A percentile compares a stretch with the other conserved stretches of the same genome.
These are phyloP conservation scores for Camelina neglecta DNA, from an alignment of 345 rosid genomes.

Conservation along the genomic window DNA sequence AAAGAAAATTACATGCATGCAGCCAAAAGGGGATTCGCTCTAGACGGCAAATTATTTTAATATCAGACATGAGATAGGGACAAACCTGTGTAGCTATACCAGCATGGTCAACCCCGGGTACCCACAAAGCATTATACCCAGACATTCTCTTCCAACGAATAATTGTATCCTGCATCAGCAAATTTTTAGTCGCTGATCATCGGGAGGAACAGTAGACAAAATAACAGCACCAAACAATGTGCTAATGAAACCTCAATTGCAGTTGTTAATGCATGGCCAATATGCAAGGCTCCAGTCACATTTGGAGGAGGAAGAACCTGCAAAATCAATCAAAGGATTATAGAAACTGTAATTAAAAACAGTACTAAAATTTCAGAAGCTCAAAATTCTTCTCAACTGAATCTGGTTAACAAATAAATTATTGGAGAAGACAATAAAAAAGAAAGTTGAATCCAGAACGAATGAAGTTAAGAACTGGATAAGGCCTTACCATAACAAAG, in stretches of 20 bases:
- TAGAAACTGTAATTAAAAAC: background rate
- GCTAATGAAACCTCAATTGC: constrained; percentile 69
- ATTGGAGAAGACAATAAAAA: constrained; percentile 21
- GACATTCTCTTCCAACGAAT: constrained; percentile 98
- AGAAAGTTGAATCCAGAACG: background rate
- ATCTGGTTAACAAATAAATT: background rate
- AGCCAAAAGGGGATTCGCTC: background rate
- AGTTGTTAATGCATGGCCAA: constrained; percentile 94
- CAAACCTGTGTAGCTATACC: constrained; percentile 98
- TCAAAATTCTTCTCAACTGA: constrained; percentile 7
- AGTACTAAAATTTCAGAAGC: constrained; percentile 10
- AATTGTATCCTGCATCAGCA: constrained; percentile 69
- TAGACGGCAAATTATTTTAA: constrained; percentile 10
- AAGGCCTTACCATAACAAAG: constrained; percentile 69
- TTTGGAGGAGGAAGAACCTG: constrained; percentile 99
- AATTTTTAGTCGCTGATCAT: constrained; percentile 12
- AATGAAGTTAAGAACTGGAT: constrained; percentile 8
- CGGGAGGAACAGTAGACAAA: constrained; percentile 5
- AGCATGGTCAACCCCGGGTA: constrained; percentile 96
- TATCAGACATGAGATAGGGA: constrained; percentile 2
- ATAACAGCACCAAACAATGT: constrained; percentile 5
- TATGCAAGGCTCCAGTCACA: constrained; percentile 96
- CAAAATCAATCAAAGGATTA: constrained; percentile 26
- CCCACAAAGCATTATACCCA: constrained; percentile 93
- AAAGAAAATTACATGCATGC: constrained; percentile 13